These are phyloP conservation scores for Spizellomyces punctatus DNA, from an alignment of 192 early-diverging fungal species.

Conservation along the genomic window DNA sequence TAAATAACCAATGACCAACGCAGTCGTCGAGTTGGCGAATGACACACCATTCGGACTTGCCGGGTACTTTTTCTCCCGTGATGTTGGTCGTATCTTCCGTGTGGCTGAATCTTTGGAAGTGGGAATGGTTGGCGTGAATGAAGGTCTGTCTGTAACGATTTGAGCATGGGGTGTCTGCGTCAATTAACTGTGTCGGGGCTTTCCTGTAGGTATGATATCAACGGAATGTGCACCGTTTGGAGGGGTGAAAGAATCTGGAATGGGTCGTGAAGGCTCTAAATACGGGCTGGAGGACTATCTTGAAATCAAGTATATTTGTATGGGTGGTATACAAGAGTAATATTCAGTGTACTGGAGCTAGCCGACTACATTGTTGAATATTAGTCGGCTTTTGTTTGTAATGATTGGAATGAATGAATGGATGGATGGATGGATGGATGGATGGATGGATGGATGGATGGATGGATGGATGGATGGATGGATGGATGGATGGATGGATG, in stretches of 20 bases:
- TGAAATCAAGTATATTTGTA: slow-evolving; percentile 66
- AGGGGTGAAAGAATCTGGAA: slow-evolving; percentile 72
- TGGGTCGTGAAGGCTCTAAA: slow-evolving; percentile 71
- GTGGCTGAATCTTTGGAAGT: slow-evolving; percentile 80
- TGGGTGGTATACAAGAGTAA: slow-evolving; percentile 7
- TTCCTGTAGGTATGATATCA: slow-evolving; percentile 33
- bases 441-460: no score
- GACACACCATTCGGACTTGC: slow-evolving; percentile 74
- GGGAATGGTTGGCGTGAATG: slow-evolving; percentile 92
- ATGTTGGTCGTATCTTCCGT: slow-evolving; percentile 74
- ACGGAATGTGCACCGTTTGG: slow-evolving; percentile 68
- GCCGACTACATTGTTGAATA: no score
- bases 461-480: no score
- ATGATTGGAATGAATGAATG: no score
- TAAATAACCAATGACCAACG: neutral
- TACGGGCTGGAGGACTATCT: slow-evolving; percentile 72
- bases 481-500: no score
- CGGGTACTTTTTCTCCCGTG: slow-evolving; percentile 80
- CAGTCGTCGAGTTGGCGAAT: slow-evolving; percentile 78
- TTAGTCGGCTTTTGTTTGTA: no score
- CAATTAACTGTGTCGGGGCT: no score
- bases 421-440: no score
- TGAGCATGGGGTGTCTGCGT: slow-evolving; percentile 22
- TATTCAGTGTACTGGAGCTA: no score
- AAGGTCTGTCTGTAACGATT: slow-evolving; percentile 35